Percentiles rank a stretch among this genome's conserved stretches.
These are phyloP conservation scores for Smithsoniella earleae DNA, from an alignment of 163 green algal genomes.

Conservation along the genomic window DNA sequence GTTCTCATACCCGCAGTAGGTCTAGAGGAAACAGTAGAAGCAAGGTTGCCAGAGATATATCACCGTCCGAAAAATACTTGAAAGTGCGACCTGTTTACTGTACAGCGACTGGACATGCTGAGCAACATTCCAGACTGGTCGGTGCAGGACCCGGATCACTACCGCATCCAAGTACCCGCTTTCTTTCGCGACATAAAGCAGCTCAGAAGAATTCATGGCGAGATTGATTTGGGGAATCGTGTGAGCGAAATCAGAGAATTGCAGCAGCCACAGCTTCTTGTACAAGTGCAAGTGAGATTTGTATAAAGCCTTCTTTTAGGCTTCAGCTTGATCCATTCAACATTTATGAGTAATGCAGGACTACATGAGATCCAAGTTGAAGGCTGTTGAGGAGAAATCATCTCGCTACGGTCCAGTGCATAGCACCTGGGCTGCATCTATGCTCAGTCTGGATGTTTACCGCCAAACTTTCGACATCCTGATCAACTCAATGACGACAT, in stretches of 20 bases:
- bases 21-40: too few species aligned
- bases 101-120: too few species aligned
- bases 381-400: neutral
- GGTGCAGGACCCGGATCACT: neutral
- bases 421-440: neutral
- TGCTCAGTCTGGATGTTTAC: constrained; percentile 19
- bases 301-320: too few species aligned
- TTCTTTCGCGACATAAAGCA: constrained; percentile 16
- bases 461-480: constrained; percentile 25
- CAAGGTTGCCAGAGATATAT: neutral
- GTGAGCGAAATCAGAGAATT: too few species aligned
- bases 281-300: constrained; percentile 6
- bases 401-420: neutral
- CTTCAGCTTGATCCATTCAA: too few species aligned
- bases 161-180: constrained; percentile 2
- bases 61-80: neutral
- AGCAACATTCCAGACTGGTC: too few species aligned
- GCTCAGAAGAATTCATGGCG: too few species aligned
- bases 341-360: neutral
- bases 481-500: constrained; percentile 28
- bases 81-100: too few species aligned
- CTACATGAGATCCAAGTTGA: neutral
- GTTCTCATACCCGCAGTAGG: too few species aligned
- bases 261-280: constrained; percentile 15
- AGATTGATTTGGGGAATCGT: too few species aligned